Conservation (phyloP, 805 yeast genomes). For the Lachancea thermotolerans region DNA sequence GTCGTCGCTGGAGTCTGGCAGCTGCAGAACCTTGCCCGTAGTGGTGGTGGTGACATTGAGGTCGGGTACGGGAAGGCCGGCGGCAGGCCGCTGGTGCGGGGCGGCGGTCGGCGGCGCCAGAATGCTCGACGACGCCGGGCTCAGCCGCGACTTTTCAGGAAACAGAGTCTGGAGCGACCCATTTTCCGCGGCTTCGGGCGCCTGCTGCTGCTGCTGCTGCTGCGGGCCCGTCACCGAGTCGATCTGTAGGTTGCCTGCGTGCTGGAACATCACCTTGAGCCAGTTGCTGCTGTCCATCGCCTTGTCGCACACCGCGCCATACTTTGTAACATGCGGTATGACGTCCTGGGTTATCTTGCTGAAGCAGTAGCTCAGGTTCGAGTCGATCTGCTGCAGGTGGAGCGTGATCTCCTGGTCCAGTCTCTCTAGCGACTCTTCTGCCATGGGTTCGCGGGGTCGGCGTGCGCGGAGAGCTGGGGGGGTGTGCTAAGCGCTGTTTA, state of each 20-base stretch:
- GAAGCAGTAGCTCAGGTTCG: constrained; percentile 62
- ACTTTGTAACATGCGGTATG: constrained; percentile 59
- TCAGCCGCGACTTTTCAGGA: constrained; percentile 6
- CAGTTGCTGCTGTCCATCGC: constrained; percentile 64
- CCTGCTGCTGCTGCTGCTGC: background rate
- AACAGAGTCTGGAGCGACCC: constrained; percentile 6
- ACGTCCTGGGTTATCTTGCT: constrained; percentile 59
- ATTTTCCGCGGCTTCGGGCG: constrained; percentile 2
- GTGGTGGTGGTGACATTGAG: constrained; percentile 1
- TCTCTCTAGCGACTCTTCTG: constrained; percentile 45
- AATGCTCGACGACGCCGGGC: constrained; percentile 6
- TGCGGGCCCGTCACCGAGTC: constrained; percentile 29
- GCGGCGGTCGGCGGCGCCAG: constrained; percentile 1
- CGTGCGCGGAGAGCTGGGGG: too few relatives aligned
- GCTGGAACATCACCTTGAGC: constrained; percentile 75
- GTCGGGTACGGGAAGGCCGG: background rate
- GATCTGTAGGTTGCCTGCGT: constrained; percentile 50
- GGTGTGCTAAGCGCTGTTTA: too few relatives aligned
- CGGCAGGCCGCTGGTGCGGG: background rate
- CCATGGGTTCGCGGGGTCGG: constrained; percentile 8
- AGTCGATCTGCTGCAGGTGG: constrained; percentile 71
- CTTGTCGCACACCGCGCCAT: constrained; percentile 49
- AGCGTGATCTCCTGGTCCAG: constrained; percentile 76
- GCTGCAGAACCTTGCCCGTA: constrained; percentile 21
- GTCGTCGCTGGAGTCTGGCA: constrained; percentile 28